These are phyloP conservation scores for Aureobasidium sp. DNA, from an alignment of 2,329 filamentous ascomycete species.

Conservation along the genomic window DNA sequence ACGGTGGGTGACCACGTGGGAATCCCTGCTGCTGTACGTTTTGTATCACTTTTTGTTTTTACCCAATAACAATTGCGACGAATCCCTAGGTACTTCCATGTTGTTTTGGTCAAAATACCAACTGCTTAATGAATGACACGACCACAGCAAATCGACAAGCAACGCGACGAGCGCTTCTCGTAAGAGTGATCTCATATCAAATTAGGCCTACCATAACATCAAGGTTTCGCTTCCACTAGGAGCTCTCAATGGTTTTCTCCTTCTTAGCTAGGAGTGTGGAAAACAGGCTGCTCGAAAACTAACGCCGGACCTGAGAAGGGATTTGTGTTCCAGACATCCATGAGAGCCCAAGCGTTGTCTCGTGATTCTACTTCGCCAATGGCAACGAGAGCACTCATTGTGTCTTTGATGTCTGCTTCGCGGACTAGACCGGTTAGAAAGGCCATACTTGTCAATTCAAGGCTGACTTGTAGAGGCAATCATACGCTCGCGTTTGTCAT, in stretches of 20 bases:
- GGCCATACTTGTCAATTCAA: slow-evolving; percentile 33
- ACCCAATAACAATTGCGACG: too few species aligned
- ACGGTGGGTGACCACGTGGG: too few species aligned
- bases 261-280: neutral
- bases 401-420: slow-evolving; percentile 26
- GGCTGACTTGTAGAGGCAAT: slow-evolving; percentile 27
- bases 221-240: neutral
- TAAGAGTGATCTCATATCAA: neutral
- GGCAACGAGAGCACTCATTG: slow-evolving; percentile 31
- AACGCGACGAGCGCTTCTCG: too few species aligned
- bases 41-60: too few species aligned
- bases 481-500: slow-evolving; percentile 17
- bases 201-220: neutral
- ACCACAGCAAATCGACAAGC: too few species aligned
- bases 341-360: slow-evolving; percentile 35
- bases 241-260: neutral
- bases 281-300: slow-evolving; percentile 29
- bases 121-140: too few species aligned
- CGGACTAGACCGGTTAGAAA: slow-evolving; percentile 32
- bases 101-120: too few species aligned
- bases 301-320: slow-evolving; percentile 34
- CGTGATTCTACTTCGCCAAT: slow-evolving; percentile 32
- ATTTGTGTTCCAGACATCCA: slow-evolving; percentile 32
- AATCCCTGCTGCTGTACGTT: too few species aligned
- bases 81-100: too few species aligned